phyloP scores from a whole-genome alignment of 352 stramenopile genomes.

The Globisporangium ultimum region DNA sequence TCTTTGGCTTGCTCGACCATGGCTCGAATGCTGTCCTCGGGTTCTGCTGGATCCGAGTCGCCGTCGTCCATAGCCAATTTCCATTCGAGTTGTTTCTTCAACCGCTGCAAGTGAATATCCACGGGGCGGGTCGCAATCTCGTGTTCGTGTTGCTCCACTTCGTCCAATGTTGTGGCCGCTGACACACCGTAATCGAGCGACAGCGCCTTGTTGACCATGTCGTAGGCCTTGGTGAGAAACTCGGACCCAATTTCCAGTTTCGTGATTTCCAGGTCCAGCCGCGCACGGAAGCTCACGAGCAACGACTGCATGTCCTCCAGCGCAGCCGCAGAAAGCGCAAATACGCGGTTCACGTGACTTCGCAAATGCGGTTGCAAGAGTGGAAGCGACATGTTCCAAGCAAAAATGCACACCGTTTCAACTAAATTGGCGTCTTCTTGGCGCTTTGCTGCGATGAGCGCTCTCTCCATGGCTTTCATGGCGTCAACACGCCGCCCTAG shows the following conservation, averaged over 20 bases:
- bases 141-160: constrained; percentile 21
- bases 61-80: constrained; percentile 60
- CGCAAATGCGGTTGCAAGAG: constrained; percentile 74
- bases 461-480: constrained; percentile 74
- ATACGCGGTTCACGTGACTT: constrained; percentile 65
- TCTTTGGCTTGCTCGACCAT: constrained; percentile 79
- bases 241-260: constrained; percentile 86
- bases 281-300: constrained; percentile 69
- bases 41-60: not conserved
- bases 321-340: constrained; percentile 47
- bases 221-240: constrained; percentile 80
- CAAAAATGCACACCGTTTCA: constrained; percentile 74
- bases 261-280: constrained; percentile 79
- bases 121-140: constrained; percentile 41
- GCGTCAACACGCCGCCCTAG: constrained; percentile 61
- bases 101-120: constrained; percentile 63
- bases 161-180: constrained; percentile 24
- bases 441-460: constrained; percentile 73
- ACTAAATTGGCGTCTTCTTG: constrained; percentile 73
- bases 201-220: constrained; percentile 57
- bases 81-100: constrained; percentile 59
- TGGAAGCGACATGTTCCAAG: constrained; percentile 81
- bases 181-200: constrained; percentile 54
- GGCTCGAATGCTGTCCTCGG: constrained; percentile 41
- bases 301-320: constrained; percentile 83